Conservation (phyloP, 176 grass and related monocot species). For the Juncus inflexus region DNA sequence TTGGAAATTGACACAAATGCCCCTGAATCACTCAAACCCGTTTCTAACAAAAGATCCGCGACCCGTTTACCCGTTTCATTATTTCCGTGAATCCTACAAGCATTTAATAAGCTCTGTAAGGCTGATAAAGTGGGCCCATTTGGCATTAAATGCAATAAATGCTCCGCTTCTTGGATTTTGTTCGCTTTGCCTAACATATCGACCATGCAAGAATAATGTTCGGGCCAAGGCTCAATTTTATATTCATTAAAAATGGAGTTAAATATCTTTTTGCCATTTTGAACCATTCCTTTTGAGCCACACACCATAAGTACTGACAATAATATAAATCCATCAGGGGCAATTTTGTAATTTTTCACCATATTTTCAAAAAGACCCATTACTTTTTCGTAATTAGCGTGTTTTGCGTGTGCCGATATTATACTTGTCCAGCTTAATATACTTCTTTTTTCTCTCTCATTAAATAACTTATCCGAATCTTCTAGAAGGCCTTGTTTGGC, state of each 20-base stretch:
- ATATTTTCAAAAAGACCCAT: conserved; percentile 61
- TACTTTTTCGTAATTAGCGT: conserved; percentile 46
- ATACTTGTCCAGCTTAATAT: conserved; percentile 65
- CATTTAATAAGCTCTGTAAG: conserved; percentile 68
- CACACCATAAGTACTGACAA: conserved; percentile 72
- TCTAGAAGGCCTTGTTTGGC: conserved; percentile 67
- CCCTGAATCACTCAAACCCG: conserved; percentile 48
- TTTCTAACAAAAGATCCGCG: conserved; percentile 35
- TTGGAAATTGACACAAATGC: conserved; percentile 79
- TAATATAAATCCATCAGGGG: conserved; percentile 54
- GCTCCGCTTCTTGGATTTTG: conserved; percentile 62
- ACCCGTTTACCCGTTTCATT: conserved; percentile 47
- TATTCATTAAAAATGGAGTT: conserved; percentile 44
- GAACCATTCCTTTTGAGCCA: conserved; percentile 52
- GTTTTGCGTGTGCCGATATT: conserved; percentile 66
- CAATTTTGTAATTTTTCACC: conserved; percentile 27
- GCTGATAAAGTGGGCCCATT: conserved; percentile 50
- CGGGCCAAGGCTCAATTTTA: conserved; percentile 50
- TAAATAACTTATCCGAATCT: conserved; percentile 50
- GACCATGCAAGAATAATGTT: conserved; percentile 80
- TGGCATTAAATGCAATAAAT: conserved; percentile 42
- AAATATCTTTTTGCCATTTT: conserved; percentile 41
- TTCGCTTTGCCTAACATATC: conserved; percentile 72
- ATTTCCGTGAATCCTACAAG: conserved; percentile 65
- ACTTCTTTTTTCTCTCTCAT: conserved; percentile 27